Evolutionary conservation across 495 filamentous ascomycete species (phyloP).

Genomic region (Neurospora sp.): DNA sequence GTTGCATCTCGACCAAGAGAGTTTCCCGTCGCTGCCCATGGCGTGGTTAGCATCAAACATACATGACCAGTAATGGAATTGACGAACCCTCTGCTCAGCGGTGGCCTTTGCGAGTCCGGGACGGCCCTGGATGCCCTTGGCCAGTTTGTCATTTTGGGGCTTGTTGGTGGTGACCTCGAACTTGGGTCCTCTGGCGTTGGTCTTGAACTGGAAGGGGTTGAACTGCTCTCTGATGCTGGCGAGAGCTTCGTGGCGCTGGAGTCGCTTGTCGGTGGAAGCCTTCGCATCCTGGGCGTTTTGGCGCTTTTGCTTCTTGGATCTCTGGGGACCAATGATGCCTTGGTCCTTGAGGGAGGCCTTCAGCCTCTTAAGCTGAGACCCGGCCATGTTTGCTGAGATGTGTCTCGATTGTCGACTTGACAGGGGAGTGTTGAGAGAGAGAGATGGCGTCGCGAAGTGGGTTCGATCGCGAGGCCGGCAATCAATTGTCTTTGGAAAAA

Average conservation of each 20-base stretch:
- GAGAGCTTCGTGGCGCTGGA: slow-evolving; percentile 64
- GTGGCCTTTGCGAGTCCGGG: slow-evolving; percentile 76
- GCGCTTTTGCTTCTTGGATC: slow-evolving; percentile 85
- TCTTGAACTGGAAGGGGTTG: slow-evolving; percentile 93
- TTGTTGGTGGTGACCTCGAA: slow-evolving; percentile 61
- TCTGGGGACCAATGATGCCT: slow-evolving; percentile 76
- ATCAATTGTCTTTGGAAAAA: not conserved
- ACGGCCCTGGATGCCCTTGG: slow-evolving; percentile 49
- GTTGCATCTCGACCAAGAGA: slow-evolving; percentile 74
- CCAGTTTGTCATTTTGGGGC: slow-evolving; percentile 36
- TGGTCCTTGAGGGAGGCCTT: slow-evolving; percentile 81
- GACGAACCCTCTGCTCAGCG: slow-evolving; percentile 73
- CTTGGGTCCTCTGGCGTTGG: slow-evolving; percentile 55
- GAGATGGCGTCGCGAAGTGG: not conserved
- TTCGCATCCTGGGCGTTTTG: slow-evolving; percentile 56
- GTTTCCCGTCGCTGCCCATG: slow-evolving; percentile 57
- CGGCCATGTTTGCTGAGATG: slow-evolving; percentile 53
- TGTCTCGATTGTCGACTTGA: not conserved
- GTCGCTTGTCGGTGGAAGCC: slow-evolving; percentile 51
- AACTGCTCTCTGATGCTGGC: slow-evolving; percentile 84
- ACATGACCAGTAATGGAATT: not conserved
- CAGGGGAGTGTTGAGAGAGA: not conserved
- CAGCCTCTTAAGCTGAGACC: slow-evolving; percentile 91
- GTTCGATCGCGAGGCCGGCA: not conserved
- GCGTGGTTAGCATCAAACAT: not conserved